phyloP scores from a whole-genome alignment of 2,329 filamentous ascomycete genomes.

The Pseudocercospora macadamiae region DNA sequence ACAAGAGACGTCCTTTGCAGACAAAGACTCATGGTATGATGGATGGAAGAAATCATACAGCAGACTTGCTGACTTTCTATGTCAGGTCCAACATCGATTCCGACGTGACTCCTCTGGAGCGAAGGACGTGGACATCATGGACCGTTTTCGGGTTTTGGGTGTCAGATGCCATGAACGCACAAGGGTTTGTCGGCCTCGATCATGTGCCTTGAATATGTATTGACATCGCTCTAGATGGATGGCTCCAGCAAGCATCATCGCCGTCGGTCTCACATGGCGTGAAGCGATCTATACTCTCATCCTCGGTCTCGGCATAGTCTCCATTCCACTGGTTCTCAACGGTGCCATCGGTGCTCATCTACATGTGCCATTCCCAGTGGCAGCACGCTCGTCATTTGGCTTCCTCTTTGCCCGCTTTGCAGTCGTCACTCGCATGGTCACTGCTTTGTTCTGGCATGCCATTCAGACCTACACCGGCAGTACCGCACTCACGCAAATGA shows the following conservation, averaged over 20 bases:
- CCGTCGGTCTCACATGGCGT: conserved; percentile 49
- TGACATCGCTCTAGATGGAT: no score
- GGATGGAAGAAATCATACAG: neutral
- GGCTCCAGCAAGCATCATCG: conserved; percentile 51
- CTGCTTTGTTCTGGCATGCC: conserved; percentile 65
- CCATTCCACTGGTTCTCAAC: conserved; percentile 33
- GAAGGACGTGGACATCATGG: conserved; percentile 49
- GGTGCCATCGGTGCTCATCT: conserved; percentile 55
- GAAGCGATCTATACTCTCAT: conserved; percentile 41
- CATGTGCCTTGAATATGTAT: no score
- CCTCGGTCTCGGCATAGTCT: conserved; percentile 38
- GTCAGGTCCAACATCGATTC: conserved; percentile 47
- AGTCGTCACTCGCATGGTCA: conserved; percentile 56
- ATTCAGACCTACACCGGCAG: conserved; percentile 68
- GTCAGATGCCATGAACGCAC: conserved; percentile 49
- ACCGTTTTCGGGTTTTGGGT: conserved; percentile 52
- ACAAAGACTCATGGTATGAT: conserved; percentile 38
- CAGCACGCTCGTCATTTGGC: conserved; percentile 59
- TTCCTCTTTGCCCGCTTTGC: conserved; percentile 61
- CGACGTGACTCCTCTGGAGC: conserved; percentile 50
- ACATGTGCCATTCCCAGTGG: conserved; percentile 60
- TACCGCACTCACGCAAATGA: conserved; percentile 55
- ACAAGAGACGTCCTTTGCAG: conserved; percentile 45
- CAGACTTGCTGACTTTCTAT: neutral
- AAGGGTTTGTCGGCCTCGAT: no score